Percentiles rank a stretch among this genome's conserved stretches.
phyloP scores from a whole-genome alignment of 1,284 basidiomycete species.

The Stereum hirsutum region DNA sequence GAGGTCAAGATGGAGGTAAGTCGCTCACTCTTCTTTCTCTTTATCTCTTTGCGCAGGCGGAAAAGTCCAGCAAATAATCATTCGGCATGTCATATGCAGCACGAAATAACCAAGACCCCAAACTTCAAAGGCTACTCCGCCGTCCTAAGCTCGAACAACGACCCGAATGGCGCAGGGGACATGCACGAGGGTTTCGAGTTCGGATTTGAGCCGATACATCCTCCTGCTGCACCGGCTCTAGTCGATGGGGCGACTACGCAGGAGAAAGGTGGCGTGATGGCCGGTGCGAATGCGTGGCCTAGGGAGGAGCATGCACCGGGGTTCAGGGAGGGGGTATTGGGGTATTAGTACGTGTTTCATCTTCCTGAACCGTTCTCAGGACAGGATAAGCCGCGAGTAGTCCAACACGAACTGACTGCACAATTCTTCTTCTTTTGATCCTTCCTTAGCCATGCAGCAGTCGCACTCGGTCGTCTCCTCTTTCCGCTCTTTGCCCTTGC shows the following conservation, averaged over 20 bases:
- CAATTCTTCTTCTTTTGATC: too few relatives aligned
- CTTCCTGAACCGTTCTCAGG: too few relatives aligned
- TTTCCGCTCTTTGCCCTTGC: slow-evolving; percentile 84
- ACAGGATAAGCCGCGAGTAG: too few relatives aligned
- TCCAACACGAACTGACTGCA: too few relatives aligned
- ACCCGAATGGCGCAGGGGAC: slow-evolving; percentile 64
- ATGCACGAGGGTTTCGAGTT: slow-evolving; percentile 83
- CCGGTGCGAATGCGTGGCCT: slow-evolving; percentile 60
- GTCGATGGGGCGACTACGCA: slow-evolving; percentile 4
- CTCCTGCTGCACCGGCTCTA: slow-evolving; percentile 10
- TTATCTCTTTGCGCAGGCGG: neutral
- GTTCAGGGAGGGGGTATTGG: slow-evolving; percentile 42
- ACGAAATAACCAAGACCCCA: slow-evolving; percentile 60
- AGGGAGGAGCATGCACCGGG: slow-evolving; percentile 28
- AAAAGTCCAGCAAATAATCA: neutral
- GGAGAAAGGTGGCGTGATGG: slow-evolving; percentile 37
- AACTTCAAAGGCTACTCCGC: slow-evolving; percentile 82
- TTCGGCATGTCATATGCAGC: slow-evolving; percentile 22
- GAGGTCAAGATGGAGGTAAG: slow-evolving; percentile 33
- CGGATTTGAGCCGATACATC: slow-evolving; percentile 50
- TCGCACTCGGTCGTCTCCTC: slow-evolving; percentile 58
- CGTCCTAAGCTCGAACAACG: slow-evolving; percentile 55
- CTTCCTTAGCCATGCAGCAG: slow-evolving; percentile 63
- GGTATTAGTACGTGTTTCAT: slow-evolving; percentile 51
- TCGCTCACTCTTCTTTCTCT: neutral